These are phyloP conservation scores for Plantago major DNA, from an alignment of 257 asterid genomes.

Conservation along the genomic window DNA sequence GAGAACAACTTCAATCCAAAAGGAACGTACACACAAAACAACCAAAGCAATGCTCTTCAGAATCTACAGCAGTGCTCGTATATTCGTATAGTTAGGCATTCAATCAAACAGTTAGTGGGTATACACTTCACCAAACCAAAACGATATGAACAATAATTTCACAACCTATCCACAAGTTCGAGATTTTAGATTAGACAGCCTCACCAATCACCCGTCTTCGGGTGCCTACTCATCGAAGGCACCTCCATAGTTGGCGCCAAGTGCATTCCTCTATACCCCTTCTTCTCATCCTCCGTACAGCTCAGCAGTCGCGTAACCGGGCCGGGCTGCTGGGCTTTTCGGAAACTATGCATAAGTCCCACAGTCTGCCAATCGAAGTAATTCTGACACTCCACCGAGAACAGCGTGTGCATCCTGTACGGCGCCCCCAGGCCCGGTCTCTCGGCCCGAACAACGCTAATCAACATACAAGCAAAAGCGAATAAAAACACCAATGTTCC, in stretches of 20 bases:
- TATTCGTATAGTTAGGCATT: too few species aligned
- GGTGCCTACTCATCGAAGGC: constrained; percentile 83
- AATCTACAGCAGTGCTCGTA: too few species aligned
- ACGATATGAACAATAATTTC: too few species aligned
- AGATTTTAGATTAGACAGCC: constrained; percentile 1
- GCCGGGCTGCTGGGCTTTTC: constrained; percentile 86
- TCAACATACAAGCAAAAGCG: constrained; percentile 3
- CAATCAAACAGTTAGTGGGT: too few species aligned
- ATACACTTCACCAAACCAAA: too few species aligned
- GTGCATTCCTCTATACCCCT: constrained; percentile 67
- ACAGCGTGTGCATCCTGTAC: constrained; percentile 82
- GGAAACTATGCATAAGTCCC: constrained; percentile 85
- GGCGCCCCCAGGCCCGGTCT: constrained; percentile 40
- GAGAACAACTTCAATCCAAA: background rate
- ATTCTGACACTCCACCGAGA: constrained; percentile 92
- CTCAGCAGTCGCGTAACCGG: constrained; percentile 87
- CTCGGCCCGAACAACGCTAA: constrained; percentile 27
- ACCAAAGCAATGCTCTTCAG: background rate
- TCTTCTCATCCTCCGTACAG: constrained; percentile 73
- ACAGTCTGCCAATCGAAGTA: constrained; percentile 99
- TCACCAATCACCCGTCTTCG: constrained; percentile 86
- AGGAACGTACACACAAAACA: constrained; percentile 1
- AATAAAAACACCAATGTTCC: too few species aligned
- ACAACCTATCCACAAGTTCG: background rate
- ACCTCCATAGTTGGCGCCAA: constrained; percentile 95